These are phyloP conservation scores for Excoecaria cochinchinensis DNA, from an alignment of 345 rosid genomes.

Conservation along the genomic window DNA sequence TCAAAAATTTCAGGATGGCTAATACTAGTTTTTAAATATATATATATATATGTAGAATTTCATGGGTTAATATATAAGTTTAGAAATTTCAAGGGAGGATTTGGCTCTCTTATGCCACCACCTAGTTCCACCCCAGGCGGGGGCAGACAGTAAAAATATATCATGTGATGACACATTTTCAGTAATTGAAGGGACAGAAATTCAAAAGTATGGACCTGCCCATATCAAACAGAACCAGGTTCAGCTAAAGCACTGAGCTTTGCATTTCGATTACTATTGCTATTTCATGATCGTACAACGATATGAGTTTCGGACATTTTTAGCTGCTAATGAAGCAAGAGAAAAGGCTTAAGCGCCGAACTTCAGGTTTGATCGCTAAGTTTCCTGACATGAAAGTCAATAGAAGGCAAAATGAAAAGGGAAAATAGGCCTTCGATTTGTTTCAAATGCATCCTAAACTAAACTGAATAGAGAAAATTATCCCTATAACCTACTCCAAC, in stretches of 20 bases:
- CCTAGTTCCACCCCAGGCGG: no score
- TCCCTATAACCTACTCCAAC: not conserved
- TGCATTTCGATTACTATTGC: not conserved
- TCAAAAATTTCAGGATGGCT: no score
- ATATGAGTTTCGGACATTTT: not conserved
- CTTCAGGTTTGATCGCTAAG: not conserved
- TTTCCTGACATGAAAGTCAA: slow-evolving; percentile 1
- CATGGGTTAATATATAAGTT: no score
- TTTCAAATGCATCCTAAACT: not conserved
- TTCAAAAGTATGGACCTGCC: not conserved
- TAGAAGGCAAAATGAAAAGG: not conserved
- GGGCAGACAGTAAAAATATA: not conserved
- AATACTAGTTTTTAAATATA: no score
- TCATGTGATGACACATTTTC: not conserved
- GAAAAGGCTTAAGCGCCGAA: not conserved
- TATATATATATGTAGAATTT: no score
- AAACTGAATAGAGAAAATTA: not conserved
- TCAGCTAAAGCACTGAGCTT: not conserved
- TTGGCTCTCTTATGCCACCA: no score
- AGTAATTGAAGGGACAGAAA: not conserved
- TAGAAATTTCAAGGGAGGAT: no score
- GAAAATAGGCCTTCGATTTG: not conserved
- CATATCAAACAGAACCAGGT: not conserved
- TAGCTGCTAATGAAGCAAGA: not conserved
- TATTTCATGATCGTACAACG: not conserved